Evolutionary conservation across 495 filamentous ascomycete genomes (phyloP), one percentile per base, ranked within the genome.

Genomic region (Cladorrhinum samala): DNA sequence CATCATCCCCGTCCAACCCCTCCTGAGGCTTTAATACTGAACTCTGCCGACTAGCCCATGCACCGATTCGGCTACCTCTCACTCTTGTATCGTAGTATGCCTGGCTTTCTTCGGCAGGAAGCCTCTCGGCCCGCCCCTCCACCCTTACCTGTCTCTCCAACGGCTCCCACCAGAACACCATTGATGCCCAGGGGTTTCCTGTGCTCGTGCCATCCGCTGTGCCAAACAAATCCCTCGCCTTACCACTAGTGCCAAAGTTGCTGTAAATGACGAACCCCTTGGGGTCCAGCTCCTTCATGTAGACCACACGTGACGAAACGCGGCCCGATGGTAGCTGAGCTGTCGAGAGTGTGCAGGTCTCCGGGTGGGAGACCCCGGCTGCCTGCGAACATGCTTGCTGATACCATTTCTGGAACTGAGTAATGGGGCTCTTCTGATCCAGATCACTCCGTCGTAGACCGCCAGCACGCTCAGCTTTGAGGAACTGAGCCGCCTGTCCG

Each of bases 41-140:
- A 63, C 88, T 92, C 80, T 96, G 91, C 74, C 75, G 79, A 71
- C 88, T 94, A 9, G 93, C 89, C 93, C 93, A 97, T 9, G 88
- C 93, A 5, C 93, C 94, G 57, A 97, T 81, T 61, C 89, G 80
- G 61, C 83, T 89, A 2, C 88, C 88, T 21, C 88, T 73, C 40
- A 84, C 84, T 38, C 89, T 69, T 2, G 90, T 93, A 62, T 87
- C 85, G 72, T 82, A 98, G 71, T 98, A 96, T 30, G 84, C 68
- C 73, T 94, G 88, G 54, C 84, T 89, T 72, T 96, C 91, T 55
- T 83, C 85, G 13, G 69, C 60, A 7, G 70, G 75, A 52, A 95
- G 58, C 57, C 89, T 77, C 62, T 86, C 83, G 6, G 83, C 76
- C 40, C 68, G 59, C 2, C 91, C 91, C 68, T 96, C 91, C 1